A percentile compares a stretch with the other conserved stretches of the same genome.
These are phyloP conservation scores for Thermothielavioides terrestris DNA, from an alignment of 495 filamentous ascomycete species.

Conservation along the genomic window DNA sequence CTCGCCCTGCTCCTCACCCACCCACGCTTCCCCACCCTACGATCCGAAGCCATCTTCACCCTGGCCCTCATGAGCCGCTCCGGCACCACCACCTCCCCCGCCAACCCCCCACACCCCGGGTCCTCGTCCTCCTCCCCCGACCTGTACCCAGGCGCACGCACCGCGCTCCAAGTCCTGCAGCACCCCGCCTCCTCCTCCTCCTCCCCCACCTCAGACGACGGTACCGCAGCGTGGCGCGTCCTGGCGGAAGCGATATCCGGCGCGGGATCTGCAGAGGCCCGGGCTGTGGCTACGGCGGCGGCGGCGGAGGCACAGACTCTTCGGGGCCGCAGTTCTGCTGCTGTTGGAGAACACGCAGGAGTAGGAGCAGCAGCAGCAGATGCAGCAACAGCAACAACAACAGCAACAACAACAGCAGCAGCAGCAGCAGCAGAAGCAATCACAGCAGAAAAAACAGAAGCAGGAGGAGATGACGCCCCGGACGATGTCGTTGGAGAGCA, in stretches of 20 bases:
- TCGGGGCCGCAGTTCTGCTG: no score
- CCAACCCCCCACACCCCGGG: not conserved
- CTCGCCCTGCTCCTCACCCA: constrained; percentile 58
- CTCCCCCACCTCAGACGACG: not conserved
- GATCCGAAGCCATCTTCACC: constrained; percentile 66
- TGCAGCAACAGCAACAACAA: not conserved
- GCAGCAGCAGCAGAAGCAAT: no score
- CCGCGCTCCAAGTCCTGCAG: constrained; percentile 44
- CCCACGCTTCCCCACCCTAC: constrained; percentile 58
- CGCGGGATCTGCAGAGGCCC: no score
- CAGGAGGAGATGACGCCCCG: no score
- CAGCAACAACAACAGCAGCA: not conserved
- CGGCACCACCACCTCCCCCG: constrained; percentile 24
- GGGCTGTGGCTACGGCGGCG: no score
- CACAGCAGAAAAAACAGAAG: no score
- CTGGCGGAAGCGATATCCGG: no score
- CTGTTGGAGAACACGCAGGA: no score
- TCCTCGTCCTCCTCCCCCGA: not conserved
- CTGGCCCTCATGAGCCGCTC: constrained; percentile 59
- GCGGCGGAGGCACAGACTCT: no score
- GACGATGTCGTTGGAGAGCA: no score
- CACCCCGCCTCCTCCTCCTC: constrained; percentile 15
- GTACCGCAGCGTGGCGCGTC: not conserved
- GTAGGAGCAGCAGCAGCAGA: not conserved
- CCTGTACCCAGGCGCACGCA: constrained; percentile 33